Evolutionary conservation across 2,329 filamentous ascomycete genomes (phyloP), one percentile per base, ranked within the genome.

Genomic region (Diaporthe nobilis): DNA sequence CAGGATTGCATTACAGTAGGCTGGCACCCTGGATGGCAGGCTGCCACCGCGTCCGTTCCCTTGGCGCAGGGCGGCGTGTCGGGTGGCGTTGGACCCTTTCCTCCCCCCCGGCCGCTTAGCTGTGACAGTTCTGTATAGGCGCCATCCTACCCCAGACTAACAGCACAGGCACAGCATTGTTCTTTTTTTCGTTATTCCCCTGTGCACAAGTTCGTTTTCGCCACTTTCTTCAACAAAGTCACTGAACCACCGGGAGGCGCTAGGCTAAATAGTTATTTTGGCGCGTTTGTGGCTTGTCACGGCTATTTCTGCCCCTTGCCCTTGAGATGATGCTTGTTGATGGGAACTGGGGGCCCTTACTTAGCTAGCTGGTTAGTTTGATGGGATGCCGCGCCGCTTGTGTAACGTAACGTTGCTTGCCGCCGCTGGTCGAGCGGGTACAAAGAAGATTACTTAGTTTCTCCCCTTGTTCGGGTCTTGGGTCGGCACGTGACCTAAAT

Each of bases 341-440:
- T 49, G 28, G 61, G 57, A 25, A 60, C 37, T 20, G 20, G 10
- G 13, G 22, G 58, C 7, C 7, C 3, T 28, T 31, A 31, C 13
- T 31, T 49, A n/a, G 47, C 1, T 49, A 17, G 25, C 4, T 63
- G 1, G 6, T 65, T 31, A 49, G 44, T 10, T 22, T 3, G 39
- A 12, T 49, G 42, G 42, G n/a, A 60, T 60, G 57, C 57, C 55
- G 68, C 31, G 57, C 34, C 39, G 60, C 39, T 47, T 58, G 39
- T 60, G n/a, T 39, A 39, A 55, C 31, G 44, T 63, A 63, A 63
- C 60, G 60, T 72, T 72, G 70, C 70, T 72, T 39, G 39, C 57
- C 63, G 63, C 44, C 17, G n/a, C 39, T 42, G 58, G 42, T 47
- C 42, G 9, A 20, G 58, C 58, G 34, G n/a, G 20, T 31, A 34